Evolutionary conservation across 2,329 filamentous ascomycete species (phyloP), one percentile per base, ranked within the genome.

Genomic region (Alternaria brassicicola): DNA sequence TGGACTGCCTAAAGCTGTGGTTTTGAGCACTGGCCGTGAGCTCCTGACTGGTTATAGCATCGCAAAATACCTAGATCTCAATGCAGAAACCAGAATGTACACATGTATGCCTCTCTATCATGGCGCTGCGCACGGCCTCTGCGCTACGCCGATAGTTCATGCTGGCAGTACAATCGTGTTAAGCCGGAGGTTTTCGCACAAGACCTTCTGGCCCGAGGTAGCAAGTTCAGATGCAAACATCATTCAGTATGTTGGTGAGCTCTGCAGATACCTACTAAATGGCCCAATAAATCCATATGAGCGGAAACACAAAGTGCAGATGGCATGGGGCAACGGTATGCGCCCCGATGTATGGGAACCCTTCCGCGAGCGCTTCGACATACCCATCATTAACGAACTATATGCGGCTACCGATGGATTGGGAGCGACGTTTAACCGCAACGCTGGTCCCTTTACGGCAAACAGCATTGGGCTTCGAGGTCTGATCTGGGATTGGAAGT

Each of bases 291-390:
- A 72, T 42, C 60, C 66, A 10, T 69, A 66, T 35, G 76, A 78
- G 52, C 63, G 66, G 10, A 64, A 63, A 12, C 72, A 78, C 54
- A 73, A 69, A 17, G 74, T 76, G 2, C 45, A 70, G 19, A 57
- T 75, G 56, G 76, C 74, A 4, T 78, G 72, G 73, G 77, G 77
- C 12, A 79, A 79, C 48, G 78, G 78, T n/a, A 77, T 79, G 74
- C 60, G 78, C 12, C 75, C 76, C 12, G 78, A 79, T 57, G 76
- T 79, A 0, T 79, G 78, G 76, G 75, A 77, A 52, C 67, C 65
- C 0, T 79, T 79, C 55, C 70, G 76, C 17, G 63, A 78, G 48
- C 69, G 78, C 2, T 79, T 79, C 57, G 69, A 69, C 13, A 78
- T 79, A 36, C 71, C 74, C 4, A 63, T 73, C 17, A 78, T 79